Evolutionary conservation across 306 rosid species (phyloP), one percentile per base, ranked within the genome.

Genomic region (Corylus heterophylla): DNA sequence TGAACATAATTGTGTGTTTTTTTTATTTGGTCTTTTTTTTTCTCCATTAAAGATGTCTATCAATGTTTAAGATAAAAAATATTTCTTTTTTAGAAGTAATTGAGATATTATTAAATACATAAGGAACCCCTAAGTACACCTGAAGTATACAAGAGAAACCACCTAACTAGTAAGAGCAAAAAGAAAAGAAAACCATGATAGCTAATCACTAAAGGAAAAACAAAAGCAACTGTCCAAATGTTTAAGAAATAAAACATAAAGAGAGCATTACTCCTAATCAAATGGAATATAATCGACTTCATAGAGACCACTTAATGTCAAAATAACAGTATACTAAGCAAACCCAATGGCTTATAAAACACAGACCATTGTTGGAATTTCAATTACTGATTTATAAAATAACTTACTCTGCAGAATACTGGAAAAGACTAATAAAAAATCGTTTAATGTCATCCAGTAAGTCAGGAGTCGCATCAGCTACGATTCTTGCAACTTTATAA

Each of bases 391-490:
- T 44, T n/a, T 14, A 74, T 71, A 56, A 72, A 73, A 42, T 9
- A 83, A 79, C 97, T 89, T 91, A 92, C 98, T 89, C 94, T 14
- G 97, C 94, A 59, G 91, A 76, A 79, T 84, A 84, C 81, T 86
- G 95, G 84, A 94, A 85, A 83, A 89, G 87, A 74, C 74, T 81
- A 27, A 89, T 79, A 78, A 91, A 87, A 85, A 92, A 87, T 78
- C 81, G 91, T 54, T 85, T 86, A 76, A 92, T 80, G 80, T 73
- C 62, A 66, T 89, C 87, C 76, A 82, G 66, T 13, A 87, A 79
- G 84, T 90, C 86, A 5, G 97, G 98, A 52, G 79, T 88, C 45
- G 95, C 94, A 91, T 94, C 97, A 61, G 94, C 91, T 54, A 86
- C 97, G 79, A 92, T 87, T 67, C 84, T 82, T 76, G 61, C 80